These are phyloP conservation scores for Kondoa malvinella DNA, from an alignment of 768 basidiomycete species.

Conservation along the genomic window DNA sequence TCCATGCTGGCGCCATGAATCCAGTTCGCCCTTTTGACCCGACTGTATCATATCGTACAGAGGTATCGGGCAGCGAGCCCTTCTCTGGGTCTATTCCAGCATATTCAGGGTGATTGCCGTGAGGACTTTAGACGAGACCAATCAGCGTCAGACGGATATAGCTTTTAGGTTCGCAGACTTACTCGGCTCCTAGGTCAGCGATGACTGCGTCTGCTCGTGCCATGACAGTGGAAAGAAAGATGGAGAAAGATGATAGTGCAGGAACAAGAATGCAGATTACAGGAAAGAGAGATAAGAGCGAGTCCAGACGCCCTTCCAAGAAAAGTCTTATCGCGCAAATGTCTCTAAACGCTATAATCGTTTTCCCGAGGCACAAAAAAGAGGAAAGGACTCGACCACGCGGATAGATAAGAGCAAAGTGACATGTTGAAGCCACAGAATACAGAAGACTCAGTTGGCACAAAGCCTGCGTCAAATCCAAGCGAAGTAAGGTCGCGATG, in stretches of 20 bases:
- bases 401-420: too few species aligned
- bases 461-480: too few species aligned
- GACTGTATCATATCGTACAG: neutral
- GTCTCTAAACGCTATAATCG: too few species aligned
- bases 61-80: neutral
- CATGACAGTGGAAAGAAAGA: neutral
- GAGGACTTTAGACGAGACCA: neutral
- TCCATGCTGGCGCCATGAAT: neutral
- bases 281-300: too few species aligned
- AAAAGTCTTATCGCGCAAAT: too few species aligned
- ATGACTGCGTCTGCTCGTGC: neutral
- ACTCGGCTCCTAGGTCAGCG: neutral
- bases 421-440: too few species aligned
- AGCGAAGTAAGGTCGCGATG: neutral
- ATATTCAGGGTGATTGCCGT: neutral
- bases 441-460: too few species aligned
- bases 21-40: neutral
- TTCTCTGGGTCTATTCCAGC: neutral
- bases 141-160: neutral
- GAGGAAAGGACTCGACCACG: too few species aligned
- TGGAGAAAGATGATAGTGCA: neutral
- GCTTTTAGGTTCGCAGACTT: neutral
- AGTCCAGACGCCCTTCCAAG: too few species aligned
- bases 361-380: too few species aligned
- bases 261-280: neutral